Base-by-base conservation (phyloP, 345 rosid genomes). In the Gossypium herbaceum region DNA sequence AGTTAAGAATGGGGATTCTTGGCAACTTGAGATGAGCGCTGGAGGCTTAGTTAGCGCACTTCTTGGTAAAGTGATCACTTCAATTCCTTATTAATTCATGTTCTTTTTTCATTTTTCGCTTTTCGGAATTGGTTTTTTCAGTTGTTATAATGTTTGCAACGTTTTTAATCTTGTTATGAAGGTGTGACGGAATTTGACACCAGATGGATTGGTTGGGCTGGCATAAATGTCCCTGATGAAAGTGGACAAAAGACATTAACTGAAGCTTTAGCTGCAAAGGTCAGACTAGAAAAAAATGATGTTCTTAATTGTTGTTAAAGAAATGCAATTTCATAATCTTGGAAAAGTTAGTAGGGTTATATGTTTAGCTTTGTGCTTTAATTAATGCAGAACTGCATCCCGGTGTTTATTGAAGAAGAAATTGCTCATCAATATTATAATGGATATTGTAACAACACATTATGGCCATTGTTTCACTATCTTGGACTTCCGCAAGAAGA, bases 131-230 rank as follows among this genome's bases (percentile, higher is more conserved):
- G 48, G 12, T 25, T 71, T 45, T 61, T 34, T 5, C 44, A 15
- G 12, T 45, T 45, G 48, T 45, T 11, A 4, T 34, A 34, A 34
- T 34, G 13, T 45, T 45, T 9, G 65, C 24, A 44, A 58, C 2
- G 73, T 61, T 63, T 60, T 34, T 34, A 34, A 15, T 12, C 25
- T 78, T 47, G 71, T 64, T 59, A 66, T 75, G 58, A 80, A 87
- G 91, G 91, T 65, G 82, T 87, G 81, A 85, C 68, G 72, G 87
- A 87, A 73, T 85, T 85, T 72, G 88, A 87, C 65, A 82, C 91
- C 52, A 85, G 83, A 68, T 87, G 91, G 91, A 85, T 87, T 79
- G 91, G 88, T 73, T 87, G 88, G 91, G 88, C 91, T 71, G 91
- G 91, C 65, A 88, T 85, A 71, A 84, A 82, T 72, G 91, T 87